Conservation (phyloP, 208 protist genomes). For the Zelonia costaricensis region DNA sequence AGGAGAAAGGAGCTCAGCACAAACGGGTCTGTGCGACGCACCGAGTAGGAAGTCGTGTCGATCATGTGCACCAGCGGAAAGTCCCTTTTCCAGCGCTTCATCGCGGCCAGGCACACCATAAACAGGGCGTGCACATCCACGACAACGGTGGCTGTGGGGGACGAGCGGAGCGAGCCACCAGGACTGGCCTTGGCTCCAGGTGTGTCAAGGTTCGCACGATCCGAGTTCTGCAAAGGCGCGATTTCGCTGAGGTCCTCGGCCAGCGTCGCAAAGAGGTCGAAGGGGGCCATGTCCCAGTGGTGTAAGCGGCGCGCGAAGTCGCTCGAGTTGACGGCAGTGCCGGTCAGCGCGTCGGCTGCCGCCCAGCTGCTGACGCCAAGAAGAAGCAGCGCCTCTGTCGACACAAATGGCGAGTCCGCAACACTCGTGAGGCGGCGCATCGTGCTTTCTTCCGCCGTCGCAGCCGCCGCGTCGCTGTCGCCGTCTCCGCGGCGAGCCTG, state of each 20-base stretch:
- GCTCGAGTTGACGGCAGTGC: neutral
- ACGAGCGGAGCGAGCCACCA: no score
- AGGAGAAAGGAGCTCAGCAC: constrained; percentile 50
- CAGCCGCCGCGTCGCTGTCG: no score
- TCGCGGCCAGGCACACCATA: constrained; percentile 29
- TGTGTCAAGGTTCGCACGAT: no score
- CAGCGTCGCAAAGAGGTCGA: constrained; percentile 2
- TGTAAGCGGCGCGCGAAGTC: constrained; percentile 6
- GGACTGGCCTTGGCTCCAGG: no score
- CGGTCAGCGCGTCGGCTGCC: constrained; percentile 2
- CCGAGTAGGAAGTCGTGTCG: constrained; percentile 35
- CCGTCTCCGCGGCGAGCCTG: neutral
- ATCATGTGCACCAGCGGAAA: constrained; percentile 14
- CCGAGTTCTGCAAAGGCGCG: no score
- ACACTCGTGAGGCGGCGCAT: constrained; percentile 12
- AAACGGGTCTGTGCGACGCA: constrained; percentile 54
- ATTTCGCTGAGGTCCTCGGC: no score
- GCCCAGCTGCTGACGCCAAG: constrained; percentile 25
- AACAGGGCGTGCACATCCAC: constrained; percentile 28
- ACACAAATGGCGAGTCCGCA: constrained; percentile 24
- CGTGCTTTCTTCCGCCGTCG: neutral
- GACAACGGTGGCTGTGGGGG: neutral
- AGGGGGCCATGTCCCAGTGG: constrained; percentile 24
- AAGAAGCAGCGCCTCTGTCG: constrained; percentile 23
- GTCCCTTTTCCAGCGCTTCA: constrained; percentile 31